Conservation (phyloP, 2,329 filamentous ascomycete genomes). For the Aureobasidium mangrovei region DNA sequence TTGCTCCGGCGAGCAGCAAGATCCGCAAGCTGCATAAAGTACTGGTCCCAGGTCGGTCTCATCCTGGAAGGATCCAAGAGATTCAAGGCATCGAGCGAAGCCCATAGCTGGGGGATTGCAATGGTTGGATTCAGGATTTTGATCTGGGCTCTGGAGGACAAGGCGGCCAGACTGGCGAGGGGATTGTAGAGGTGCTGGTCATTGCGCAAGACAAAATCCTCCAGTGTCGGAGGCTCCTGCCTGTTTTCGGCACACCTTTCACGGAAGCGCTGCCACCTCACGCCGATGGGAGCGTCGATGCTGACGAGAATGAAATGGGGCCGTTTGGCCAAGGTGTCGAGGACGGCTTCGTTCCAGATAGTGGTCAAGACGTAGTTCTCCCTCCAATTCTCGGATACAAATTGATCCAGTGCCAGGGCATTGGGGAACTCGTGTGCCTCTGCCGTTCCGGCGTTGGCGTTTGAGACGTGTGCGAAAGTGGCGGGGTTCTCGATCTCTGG, state of each 20-base stretch:
- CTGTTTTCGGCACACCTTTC: conserved; percentile 42
- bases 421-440: conserved; percentile 43
- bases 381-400: conserved; percentile 77
- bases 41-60: conserved; percentile 87
- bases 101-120: conserved; percentile 61
- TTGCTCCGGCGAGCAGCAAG: conserved; percentile 85
- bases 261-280: conserved; percentile 74
- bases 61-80: conserved; percentile 71
- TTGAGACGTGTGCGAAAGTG: conserved; percentile 26
- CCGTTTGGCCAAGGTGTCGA: conserved; percentile 67
- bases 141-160: conserved; percentile 74
- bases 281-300: conserved; percentile 77
- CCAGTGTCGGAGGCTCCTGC: conserved; percentile 44
- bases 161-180: conserved; percentile 47
- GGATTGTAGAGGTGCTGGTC: conserved; percentile 67
- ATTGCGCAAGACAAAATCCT: conserved; percentile 52
- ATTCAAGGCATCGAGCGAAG: conserved; percentile 63
- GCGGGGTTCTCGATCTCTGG: conserved; percentile 36
- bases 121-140: conserved; percentile 78
- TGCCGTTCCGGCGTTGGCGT: not conserved
- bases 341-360: conserved; percentile 60
- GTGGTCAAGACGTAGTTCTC: conserved; percentile 79
- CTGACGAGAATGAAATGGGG: conserved; percentile 92
- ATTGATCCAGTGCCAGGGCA: conserved; percentile 64
- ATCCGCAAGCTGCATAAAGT: conserved; percentile 95